These are phyloP conservation scores for Cenococcum geophilum DNA, from an alignment of 495 filamentous ascomycete species.

Conservation along the genomic window DNA sequence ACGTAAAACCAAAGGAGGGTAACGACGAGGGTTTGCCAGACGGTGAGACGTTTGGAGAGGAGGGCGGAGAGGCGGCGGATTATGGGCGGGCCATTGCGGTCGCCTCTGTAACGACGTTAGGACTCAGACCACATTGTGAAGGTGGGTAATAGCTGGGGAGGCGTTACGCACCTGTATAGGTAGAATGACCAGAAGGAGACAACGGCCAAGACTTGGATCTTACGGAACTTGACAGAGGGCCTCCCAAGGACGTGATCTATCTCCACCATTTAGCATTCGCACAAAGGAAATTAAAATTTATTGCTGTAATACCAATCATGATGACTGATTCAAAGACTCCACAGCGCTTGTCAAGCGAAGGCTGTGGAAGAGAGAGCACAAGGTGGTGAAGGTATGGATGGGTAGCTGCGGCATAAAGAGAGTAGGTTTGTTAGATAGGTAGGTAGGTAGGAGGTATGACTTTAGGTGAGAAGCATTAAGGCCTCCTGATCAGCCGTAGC, in stretches of 20 bases:
- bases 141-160: background rate
- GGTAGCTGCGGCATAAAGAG: slow-evolving; percentile 5
- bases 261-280: slow-evolving; percentile 2
- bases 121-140: background rate
- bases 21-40: slow-evolving; percentile 83
- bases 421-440: too few species aligned
- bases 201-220: slow-evolving; percentile 87
- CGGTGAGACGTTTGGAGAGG: slow-evolving; percentile 62
- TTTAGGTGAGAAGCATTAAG: background rate
- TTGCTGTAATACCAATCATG: background rate
- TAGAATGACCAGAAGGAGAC: slow-evolving; percentile 88
- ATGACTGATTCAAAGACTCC: background rate
- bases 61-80: slow-evolving; percentile 65
- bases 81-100: slow-evolving; percentile 79
- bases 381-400: background rate
- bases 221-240: slow-evolving; percentile 83
- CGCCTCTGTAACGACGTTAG: slow-evolving; percentile 51
- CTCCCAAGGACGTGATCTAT: slow-evolving; percentile 86
- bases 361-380: background rate
- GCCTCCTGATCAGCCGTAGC: slow-evolving; percentile 17
- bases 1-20: slow-evolving; percentile 90
- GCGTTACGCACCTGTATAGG: slow-evolving; percentile 55
- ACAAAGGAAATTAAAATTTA: background rate
- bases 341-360: background rate
- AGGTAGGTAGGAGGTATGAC: background rate